Conservation (phyloP, 192 early-diverging fungal species). For the Paraglomus occultum region DNA sequence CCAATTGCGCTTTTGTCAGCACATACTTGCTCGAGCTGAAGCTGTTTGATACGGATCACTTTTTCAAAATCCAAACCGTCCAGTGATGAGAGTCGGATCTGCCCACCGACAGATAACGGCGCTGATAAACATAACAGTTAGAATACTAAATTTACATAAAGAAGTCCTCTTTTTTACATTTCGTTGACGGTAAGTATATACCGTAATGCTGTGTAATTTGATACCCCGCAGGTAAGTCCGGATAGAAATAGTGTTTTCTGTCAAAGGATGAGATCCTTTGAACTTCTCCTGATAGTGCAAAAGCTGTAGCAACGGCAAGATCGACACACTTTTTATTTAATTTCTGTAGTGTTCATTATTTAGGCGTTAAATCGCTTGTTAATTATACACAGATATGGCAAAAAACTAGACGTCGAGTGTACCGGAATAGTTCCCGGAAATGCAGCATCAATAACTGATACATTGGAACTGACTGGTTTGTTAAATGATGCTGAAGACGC, state of each 20-base stretch:
- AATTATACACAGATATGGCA: not conserved
- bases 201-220: constrained; percentile 91
- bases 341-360: constrained; percentile 33
- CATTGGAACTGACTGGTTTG: constrained; percentile 70
- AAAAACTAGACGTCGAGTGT: constrained; percentile 17
- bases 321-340: constrained; percentile 73
- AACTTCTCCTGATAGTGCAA: constrained; percentile 67
- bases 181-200: not conserved
- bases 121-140: constrained; percentile 33
- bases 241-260: constrained; percentile 96
- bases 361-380: not conserved
- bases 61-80: constrained; percentile 59
- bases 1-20: not conserved
- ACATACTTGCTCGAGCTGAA: constrained; percentile 81
- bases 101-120: constrained; percentile 77
- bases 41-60: constrained; percentile 69
- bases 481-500: constrained; percentile 50
- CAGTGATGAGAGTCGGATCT: constrained; percentile 48
- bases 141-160: not conserved
- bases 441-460: constrained; percentile 75
- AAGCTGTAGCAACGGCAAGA: constrained; percentile 69
- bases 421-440: constrained; percentile 87
- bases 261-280: constrained; percentile 75
- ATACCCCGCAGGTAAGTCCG: constrained; percentile 89
- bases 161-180: not conserved